Percentiles rank a stretch among this genome's conserved stretches.
These are phyloP conservation scores for Vitis hybrid DNA, from an alignment of 177 flowering plant genomes.

Conservation along the genomic window DNA sequence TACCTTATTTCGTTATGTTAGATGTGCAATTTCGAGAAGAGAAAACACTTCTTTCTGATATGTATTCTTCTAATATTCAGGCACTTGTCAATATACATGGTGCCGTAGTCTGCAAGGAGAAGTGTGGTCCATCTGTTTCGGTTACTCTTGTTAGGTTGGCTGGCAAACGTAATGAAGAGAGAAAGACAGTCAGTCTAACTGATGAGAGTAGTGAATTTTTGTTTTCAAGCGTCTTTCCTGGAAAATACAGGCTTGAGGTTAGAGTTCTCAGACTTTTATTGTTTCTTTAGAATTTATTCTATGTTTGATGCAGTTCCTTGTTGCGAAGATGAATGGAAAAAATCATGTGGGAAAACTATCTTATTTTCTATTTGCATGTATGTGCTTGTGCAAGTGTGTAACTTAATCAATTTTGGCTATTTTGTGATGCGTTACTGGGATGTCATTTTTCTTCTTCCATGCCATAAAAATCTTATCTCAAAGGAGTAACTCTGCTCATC, in stretches of 20 bases:
- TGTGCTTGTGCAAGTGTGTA: too few relatives aligned
- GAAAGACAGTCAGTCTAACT: slow-evolving; percentile 50
- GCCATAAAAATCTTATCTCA: too few relatives aligned
- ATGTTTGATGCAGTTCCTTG: not conserved
- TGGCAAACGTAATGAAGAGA: slow-evolving; percentile 41
- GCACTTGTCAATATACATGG: slow-evolving; percentile 81
- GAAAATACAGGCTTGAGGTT: slow-evolving; percentile 91
- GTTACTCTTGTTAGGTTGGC: slow-evolving; percentile 54
- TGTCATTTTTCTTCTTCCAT: too few relatives aligned
- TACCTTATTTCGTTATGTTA: not conserved
- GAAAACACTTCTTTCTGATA: not conserved
- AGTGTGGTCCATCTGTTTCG: slow-evolving; percentile 66
- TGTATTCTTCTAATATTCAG: slow-evolving; percentile 33
- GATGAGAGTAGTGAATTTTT: slow-evolving; percentile 57
- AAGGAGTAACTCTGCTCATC: too few relatives aligned
- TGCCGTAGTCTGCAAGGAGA: slow-evolving; percentile 78
- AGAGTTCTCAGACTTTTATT: not conserved
- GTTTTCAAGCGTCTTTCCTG: slow-evolving; percentile 78
- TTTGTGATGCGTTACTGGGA: too few relatives aligned
- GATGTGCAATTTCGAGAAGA: not conserved
- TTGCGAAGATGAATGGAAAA: too few relatives aligned
- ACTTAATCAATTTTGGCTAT: too few relatives aligned
- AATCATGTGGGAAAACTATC: not conserved
- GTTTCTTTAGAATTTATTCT: not conserved
- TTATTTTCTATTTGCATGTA: too few relatives aligned